Evolutionary conservation across 1,284 basidiomycete genomes (phyloP), one percentile per base, ranked within the genome.

Genomic region (Cryptococcus maquisensis): DNA sequence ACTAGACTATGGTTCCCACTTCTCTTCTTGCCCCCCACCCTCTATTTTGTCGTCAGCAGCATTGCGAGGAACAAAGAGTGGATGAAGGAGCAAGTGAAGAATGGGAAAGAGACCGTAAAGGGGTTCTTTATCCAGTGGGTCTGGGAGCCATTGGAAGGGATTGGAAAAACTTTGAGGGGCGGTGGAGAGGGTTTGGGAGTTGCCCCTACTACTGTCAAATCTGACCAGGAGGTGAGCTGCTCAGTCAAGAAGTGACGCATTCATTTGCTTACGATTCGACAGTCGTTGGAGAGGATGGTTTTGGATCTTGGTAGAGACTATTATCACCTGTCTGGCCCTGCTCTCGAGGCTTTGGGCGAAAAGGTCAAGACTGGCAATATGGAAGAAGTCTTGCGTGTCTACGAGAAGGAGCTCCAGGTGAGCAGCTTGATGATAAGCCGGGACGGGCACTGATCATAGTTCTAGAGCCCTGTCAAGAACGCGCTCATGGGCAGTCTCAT

Each of bases 281-380:
- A 95, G 87, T 92, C 88, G 21, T 80, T 98, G 13, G 89, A 97
- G 75, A 81, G 95, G 38, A 98, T 98, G 95, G 85, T 92, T 3
- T 74, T 92, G 1, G 82, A 88, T 28, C 82, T 98, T 4, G 90
- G 90, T 0, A 80, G 81, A 55, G 95, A 98, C 62, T 86, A 89
- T 54, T 75, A 75, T 52, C 68, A 77, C 51, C 59, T 77, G n/a
- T 59, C 79, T 1, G 78, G 81, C 1, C 75, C 79, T 2, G 83
- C 89, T 66, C 79, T 97, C 24, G 79, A 80, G 3, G 78, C 77
- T 6, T 78, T 98, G 8, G 82, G 86, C 1, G 67, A 73, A 15
- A 84, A 86, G 63, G 84, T 97, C 46, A 81, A 82, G 39, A 76
- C 82, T 36, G 95, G 95, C 0, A 91, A 98, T 73, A 79, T 98